Conservation (phyloP, 176 grass and related monocot species). For the Alopecurus myosuroides region DNA sequence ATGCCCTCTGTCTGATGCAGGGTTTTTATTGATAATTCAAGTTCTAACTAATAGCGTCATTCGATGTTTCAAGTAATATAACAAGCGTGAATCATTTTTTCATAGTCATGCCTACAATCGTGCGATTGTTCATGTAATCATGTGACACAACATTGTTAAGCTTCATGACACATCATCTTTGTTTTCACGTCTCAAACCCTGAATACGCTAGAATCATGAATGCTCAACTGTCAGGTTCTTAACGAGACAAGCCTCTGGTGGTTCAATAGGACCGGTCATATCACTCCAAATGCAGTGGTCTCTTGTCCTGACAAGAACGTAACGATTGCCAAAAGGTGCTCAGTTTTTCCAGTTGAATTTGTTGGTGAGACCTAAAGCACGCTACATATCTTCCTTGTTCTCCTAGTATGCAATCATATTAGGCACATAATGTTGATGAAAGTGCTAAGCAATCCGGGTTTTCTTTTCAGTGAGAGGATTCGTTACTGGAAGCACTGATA, state of each 20-base stretch:
- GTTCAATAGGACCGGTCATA: slow-evolving; percentile 75
- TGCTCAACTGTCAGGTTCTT: slow-evolving; percentile 59
- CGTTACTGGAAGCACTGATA: slow-evolving; percentile 95
- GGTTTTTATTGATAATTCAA: not conserved
- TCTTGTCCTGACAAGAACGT: slow-evolving; percentile 89
- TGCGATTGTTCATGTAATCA: not conserved
- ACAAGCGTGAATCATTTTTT: not conserved
- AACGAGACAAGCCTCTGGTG: slow-evolving; percentile 98
- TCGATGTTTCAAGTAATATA: not conserved
- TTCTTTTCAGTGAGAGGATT: slow-evolving; percentile 72
- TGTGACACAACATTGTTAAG: not conserved
- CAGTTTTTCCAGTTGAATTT: slow-evolving; percentile 99
- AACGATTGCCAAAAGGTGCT: slow-evolving; percentile 89
- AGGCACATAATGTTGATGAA: not conserved
- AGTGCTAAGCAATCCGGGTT: slow-evolving; percentile 7
- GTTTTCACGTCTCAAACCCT: too few species aligned
- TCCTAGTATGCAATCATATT: not conserved
- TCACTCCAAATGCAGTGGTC: slow-evolving; percentile 91
- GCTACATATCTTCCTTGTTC: slow-evolving; percentile 17
- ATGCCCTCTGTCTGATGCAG: not conserved
- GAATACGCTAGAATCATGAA: too few species aligned
- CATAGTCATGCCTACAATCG: not conserved
- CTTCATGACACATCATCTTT: not conserved
- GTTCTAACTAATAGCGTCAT: not conserved
- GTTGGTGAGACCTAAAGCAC: slow-evolving; percentile 65